Evolutionary conservation across 352 stramenopile species (phyloP).

Genomic region (Phytopythium aichiense): DNA sequence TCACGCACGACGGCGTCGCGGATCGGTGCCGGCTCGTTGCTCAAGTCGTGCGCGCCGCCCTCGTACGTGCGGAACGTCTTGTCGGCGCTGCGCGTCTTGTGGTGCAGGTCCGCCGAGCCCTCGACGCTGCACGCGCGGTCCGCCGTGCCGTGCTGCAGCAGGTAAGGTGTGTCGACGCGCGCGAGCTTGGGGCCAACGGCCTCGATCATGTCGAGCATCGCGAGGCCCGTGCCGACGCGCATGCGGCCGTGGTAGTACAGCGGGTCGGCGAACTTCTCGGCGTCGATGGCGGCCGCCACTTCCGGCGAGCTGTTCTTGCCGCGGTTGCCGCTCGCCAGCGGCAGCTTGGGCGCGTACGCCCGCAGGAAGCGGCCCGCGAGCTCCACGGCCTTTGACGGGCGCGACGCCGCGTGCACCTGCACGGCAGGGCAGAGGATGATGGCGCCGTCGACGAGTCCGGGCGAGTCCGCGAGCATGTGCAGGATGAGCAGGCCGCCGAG

Average conservation of each 20-base stretch:
- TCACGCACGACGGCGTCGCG: slow-evolving; percentile 57
- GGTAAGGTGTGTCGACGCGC: slow-evolving; percentile 63
- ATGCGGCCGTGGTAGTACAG: slow-evolving; percentile 74
- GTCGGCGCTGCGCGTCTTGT: slow-evolving; percentile 50
- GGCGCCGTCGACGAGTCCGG: slow-evolving; percentile 55
- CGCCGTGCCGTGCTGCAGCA: slow-evolving; percentile 68
- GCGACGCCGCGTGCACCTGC: slow-evolving; percentile 56
- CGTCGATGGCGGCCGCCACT: slow-evolving; percentile 46
- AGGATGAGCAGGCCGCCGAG: slow-evolving; percentile 67
- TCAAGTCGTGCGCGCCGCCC: slow-evolving; percentile 60
- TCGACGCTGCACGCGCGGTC: slow-evolving; percentile 70
- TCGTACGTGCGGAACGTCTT: slow-evolving; percentile 70
- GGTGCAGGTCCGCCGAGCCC: slow-evolving; percentile 54
- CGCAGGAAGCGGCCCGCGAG: slow-evolving; percentile 45
- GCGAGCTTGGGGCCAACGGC: slow-evolving; percentile 53
- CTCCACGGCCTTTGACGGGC: slow-evolving; percentile 43
- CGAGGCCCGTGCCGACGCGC: slow-evolving; percentile 65
- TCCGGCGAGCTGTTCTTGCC: slow-evolving; percentile 62
- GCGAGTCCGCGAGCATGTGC: slow-evolving; percentile 44
- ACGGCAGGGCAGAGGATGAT: slow-evolving; percentile 68
- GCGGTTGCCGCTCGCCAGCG: slow-evolving; percentile 48
- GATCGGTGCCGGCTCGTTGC: slow-evolving; percentile 64
- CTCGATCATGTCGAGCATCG: slow-evolving; percentile 59
- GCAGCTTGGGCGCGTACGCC: slow-evolving; percentile 59
- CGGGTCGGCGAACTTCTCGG: slow-evolving; percentile 50